Conservation (phyloP, 192 early-diverging fungal species). For the Rhizoclosmatium sp. region DNA sequence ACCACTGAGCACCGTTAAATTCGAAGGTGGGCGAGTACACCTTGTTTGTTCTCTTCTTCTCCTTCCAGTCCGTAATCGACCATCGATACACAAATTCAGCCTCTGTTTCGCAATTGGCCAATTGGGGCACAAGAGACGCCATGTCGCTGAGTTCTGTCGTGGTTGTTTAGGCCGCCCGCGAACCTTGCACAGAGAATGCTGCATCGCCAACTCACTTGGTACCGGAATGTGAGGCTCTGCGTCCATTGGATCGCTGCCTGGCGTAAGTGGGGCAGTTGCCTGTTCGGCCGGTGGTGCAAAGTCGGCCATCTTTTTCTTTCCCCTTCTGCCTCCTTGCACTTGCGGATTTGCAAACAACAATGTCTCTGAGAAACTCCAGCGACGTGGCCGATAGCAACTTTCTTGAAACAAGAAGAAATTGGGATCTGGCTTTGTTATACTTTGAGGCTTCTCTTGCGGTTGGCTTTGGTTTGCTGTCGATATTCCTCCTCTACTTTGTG, state of each 20-base stretch:
- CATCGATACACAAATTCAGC: slow-evolving; percentile 40
- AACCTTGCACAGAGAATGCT: not conserved
- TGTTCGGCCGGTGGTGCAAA: no score
- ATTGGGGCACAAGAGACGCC: slow-evolving; percentile 11
- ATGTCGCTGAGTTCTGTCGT: slow-evolving; percentile 6
- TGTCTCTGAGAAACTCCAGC: no score
- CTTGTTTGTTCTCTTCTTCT: slow-evolving; percentile 31
- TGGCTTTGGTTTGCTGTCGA: no score
- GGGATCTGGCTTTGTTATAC: no score
- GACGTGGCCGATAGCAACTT: no score
- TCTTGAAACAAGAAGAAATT: no score
- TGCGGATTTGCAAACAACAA: not conserved
- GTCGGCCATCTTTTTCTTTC: no score
- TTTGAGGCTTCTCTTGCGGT: no score
- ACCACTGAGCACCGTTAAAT: slow-evolving; percentile 51
- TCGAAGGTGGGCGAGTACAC: slow-evolving; percentile 50
- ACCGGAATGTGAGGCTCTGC: not conserved
- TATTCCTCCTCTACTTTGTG: not conserved
- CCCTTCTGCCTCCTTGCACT: not conserved
- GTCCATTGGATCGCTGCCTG: slow-evolving; percentile 13
- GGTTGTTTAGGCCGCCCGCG: not conserved
- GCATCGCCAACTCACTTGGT: not conserved
- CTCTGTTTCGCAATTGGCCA: slow-evolving; percentile 36
- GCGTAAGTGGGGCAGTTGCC: not conserved
- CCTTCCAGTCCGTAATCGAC: slow-evolving; percentile 42